A percentile compares a stretch with the other conserved stretches of the same genome.
Conservation (phyloP, 345 rosid species). For the Citrus cavaleriei region DNA sequence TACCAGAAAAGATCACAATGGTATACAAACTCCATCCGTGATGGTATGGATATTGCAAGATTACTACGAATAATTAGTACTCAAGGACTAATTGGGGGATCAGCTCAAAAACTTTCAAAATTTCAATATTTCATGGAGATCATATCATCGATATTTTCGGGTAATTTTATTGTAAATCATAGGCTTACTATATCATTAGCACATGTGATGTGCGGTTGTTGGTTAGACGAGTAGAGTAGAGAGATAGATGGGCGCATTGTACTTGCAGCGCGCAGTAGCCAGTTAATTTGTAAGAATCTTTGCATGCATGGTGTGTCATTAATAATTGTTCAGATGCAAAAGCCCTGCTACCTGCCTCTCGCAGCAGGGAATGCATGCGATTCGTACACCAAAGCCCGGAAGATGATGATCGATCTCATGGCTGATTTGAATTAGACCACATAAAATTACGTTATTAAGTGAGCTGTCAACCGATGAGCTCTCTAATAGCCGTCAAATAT, state of each 20-base stretch:
- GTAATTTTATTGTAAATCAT: no score
- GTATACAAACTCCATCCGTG: no score
- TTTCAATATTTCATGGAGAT: no score
- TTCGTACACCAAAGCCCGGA: background rate
- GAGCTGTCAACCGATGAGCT: no score
- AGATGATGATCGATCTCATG: background rate
- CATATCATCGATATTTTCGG: no score
- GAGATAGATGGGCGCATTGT: background rate
- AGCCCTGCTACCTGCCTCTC: no score
- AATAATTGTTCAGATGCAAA: background rate
- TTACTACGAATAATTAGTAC: no score
- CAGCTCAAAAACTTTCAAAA: no score
- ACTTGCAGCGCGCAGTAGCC: background rate
- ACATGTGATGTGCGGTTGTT: background rate
- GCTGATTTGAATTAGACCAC: background rate
- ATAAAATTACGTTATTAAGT: background rate
- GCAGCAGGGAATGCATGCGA: no score
- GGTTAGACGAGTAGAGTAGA: background rate
- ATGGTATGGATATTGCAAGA: no score
- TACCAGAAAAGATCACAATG: background rate
- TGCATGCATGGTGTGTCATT: background rate
- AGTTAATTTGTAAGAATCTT: background rate
- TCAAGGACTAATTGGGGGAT: no score
- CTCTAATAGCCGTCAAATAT: no score
- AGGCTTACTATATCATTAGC: background rate